Conservation (phyloP, 73 alveolate species). For the Tetrahymena elliotti region DNA sequence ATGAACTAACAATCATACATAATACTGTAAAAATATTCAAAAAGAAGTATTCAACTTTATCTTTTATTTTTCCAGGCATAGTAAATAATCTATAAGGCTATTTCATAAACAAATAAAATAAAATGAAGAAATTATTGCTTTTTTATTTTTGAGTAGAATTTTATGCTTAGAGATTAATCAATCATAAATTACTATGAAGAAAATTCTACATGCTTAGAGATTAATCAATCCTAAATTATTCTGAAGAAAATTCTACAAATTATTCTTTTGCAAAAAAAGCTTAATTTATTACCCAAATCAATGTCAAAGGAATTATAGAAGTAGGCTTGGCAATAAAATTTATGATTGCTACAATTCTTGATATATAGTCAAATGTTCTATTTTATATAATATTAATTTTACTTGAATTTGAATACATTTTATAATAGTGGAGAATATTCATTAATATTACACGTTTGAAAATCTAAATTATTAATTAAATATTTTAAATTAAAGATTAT, state of each 20-base stretch:
- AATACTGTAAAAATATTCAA: not conserved
- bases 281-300: not conserved
- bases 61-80: not conserved
- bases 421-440: no score
- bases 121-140: no score
- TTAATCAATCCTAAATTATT: not conserved
- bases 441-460: no score
- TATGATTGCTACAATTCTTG: not conserved
- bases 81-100: not conserved
- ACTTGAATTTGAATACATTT: not conserved
- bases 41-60: not conserved
- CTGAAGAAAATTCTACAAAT: not conserved
- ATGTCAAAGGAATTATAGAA: not conserved
- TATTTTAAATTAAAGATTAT: no score
- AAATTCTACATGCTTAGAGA: no score
- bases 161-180: no score
- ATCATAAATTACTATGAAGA: no score
- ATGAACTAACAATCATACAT: not conserved
- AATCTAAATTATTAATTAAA: no score
- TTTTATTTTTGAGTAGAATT: no score
- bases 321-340: not conserved
- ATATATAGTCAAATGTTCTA: not conserved
- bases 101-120: not conserved
- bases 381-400: not conserved
- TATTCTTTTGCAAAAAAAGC: not conserved